Evolutionary conservation across 2,329 filamentous ascomycete species (phyloP).

Genomic region (Stemphylium lycopersici): DNA sequence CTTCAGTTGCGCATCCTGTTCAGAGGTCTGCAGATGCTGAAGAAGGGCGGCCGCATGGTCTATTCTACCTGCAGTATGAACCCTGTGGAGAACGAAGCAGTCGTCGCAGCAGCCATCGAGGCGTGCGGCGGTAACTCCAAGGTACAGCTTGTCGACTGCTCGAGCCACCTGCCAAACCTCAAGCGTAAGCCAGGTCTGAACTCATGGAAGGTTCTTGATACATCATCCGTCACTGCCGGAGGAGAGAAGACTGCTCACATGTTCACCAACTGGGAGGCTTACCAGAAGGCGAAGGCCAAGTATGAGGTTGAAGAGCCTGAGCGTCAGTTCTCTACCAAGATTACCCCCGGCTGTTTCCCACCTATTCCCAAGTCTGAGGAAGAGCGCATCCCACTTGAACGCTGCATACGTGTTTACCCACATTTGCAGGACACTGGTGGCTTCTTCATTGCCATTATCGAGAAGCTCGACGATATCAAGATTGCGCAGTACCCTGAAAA

Average conservation of each 20-base stretch:
- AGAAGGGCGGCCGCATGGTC: conserved; percentile 90
- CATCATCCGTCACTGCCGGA: conserved; percentile 31
- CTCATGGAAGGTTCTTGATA: conserved; percentile 81
- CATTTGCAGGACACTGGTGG: conserved; percentile 95
- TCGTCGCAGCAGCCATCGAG: conserved; percentile 85
- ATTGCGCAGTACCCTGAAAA: conserved; percentile 38
- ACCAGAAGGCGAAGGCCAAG: conserved; percentile 71
- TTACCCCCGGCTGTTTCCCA: conserved; percentile 86
- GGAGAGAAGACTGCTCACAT: conserved; percentile 76
- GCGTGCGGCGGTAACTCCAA: conserved; percentile 83
- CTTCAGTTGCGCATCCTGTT: conserved; percentile 91
- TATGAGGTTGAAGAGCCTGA: conserved; percentile 65
- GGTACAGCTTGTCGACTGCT: conserved; percentile 84
- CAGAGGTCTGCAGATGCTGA: conserved; percentile 92
- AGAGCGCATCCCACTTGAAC: conserved; percentile 75
- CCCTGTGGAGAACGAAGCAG: conserved; percentile 94
- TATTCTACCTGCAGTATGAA: conserved; percentile 99
- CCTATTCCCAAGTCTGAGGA: conserved; percentile 60
- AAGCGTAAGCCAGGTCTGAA: conserved; percentile 78
- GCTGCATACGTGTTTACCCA: conserved; percentile 92
- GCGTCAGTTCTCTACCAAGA: conserved; percentile 53
- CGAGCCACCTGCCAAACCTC: conserved; percentile 74
- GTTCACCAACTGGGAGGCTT: conserved; percentile 82
- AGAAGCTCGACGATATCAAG: conserved; percentile 78
- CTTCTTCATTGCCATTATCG: conserved; percentile 95